Evolutionary conservation across 768 basidiomycete genomes (phyloP).

Genomic region (Gelatoporia subvermispora): DNA sequence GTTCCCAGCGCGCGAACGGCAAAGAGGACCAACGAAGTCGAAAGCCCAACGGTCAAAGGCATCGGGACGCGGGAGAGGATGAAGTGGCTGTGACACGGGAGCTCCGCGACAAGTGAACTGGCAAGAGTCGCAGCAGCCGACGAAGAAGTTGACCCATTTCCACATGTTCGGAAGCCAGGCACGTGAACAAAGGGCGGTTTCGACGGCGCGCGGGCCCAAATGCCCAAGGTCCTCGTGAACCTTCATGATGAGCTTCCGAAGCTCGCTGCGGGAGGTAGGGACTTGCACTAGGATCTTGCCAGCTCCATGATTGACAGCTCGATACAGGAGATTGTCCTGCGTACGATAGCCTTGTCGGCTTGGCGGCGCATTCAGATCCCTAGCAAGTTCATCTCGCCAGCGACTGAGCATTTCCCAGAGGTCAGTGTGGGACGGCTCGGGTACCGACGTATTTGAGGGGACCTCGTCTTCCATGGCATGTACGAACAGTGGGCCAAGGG

Average conservation of each 20-base stretch:
- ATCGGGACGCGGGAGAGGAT: constrained; percentile 15
- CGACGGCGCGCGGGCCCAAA: constrained; percentile 14
- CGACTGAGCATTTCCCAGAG: background rate
- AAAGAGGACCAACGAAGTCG: constrained; percentile 18
- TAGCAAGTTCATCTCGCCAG: background rate
- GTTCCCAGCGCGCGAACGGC: constrained; percentile 10
- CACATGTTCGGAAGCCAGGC: constrained; percentile 2
- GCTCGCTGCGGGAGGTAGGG: background rate
- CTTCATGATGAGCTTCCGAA: constrained; percentile 10
- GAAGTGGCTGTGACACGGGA: constrained; percentile 11
- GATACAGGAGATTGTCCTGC: background rate
- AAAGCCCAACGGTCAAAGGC: constrained; percentile 16
- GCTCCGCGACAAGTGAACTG: constrained; percentile 16
- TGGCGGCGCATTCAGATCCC: background rate
- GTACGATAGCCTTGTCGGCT: background rate
- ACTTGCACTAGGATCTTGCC: background rate
- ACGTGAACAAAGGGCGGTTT: constrained; percentile 6
- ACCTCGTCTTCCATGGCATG: constrained; percentile 5
- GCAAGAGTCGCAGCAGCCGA: constrained; percentile 15
- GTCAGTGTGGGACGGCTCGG: background rate
- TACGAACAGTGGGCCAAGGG: constrained; percentile 10
- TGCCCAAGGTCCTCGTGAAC: constrained; percentile 15
- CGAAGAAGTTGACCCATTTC: constrained; percentile 7
- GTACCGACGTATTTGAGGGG: background rate
- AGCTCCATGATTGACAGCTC: background rate